Base-by-base conservation (phyloP, 1,284 basidiomycete species). In the Rhodotorula sp. region DNA sequence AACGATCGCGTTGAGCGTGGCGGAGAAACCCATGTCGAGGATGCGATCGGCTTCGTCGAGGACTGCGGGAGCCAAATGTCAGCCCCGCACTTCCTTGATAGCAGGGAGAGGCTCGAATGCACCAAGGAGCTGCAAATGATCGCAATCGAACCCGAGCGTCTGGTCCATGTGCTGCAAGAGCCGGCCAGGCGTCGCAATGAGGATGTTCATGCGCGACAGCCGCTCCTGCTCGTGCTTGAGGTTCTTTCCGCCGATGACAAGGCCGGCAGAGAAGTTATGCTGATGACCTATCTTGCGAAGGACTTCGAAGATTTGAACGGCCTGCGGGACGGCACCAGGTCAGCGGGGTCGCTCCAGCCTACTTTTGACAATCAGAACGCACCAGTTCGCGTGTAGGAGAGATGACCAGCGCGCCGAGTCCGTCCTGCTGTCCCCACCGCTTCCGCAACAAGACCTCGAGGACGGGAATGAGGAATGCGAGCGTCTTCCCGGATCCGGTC, bases 81-180 rank as follows among this genome's bases (percentile, higher is more conserved):
- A 34, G 34, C 34, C 34, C 34, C 34, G 10, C 34, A 34, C 34
- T 34, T 34, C 34, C 34, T 34, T 34, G 34, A 34, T 34, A 34
- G 34, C 34, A 34, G 34, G 10, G 34, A 34, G 34, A 34, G 34
- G 10, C 10, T 34, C 34, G 34, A 20, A 83, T 88, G 67, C 75
- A 91, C 91, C 88, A n/a, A 99, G 86, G 28, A 96, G 80, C 79
- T 98, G 94, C 34, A 99, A 81, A 76, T 93, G 92, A 73, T 91
- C 89, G 48, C 88, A 88, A 70, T 95, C 93, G 76, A 99, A 97
- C 2, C 94, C 94, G 59, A 94, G 87, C 0, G 96, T 98, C 81
- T 98, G 94, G 79, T 99, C 96, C 88, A 99, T 91, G 80, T 99
- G 96, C 79, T 99, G 96, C 63, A 99, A 82, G 40, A 99, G 82